A percentile compares a stretch with the other conserved stretches of the same genome.
phyloP scores from a whole-genome alignment of 2,329 filamentous ascomycete genomes.

The Bipolaris oryzae region DNA sequence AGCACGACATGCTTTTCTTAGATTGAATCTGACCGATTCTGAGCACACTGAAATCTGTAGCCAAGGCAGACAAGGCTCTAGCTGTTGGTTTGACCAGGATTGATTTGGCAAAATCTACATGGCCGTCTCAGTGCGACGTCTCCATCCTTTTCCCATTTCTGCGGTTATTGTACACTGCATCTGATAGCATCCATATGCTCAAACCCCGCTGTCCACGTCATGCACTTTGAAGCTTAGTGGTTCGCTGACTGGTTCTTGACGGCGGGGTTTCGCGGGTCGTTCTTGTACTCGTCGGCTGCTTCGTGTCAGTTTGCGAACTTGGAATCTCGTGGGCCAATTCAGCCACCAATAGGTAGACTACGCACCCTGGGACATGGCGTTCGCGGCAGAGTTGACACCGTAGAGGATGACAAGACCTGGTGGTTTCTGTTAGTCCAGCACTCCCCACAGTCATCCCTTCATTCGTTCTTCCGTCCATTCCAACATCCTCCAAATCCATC shows the following conservation, averaged over 20 bases:
- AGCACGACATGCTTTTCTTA: background rate
- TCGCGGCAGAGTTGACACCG: constrained; percentile 85
- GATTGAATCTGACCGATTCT: background rate
- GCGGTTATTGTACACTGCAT: constrained; percentile 48
- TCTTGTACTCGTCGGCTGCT: constrained; percentile 90
- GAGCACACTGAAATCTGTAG: background rate
- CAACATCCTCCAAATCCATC: constrained; percentile 15
- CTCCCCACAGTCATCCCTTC: background rate
- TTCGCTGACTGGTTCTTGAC: constrained; percentile 41
- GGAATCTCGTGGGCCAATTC: background rate
- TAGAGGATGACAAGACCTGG: constrained; percentile 85
- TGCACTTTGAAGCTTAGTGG: constrained; percentile 35
- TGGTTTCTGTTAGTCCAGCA: constrained; percentile 24
- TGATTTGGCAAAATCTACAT: constrained; percentile 42
- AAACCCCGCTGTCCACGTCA: constrained; percentile 20
- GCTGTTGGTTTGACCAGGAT: constrained; percentile 16
- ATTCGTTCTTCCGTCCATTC: background rate
- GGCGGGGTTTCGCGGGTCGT: constrained; percentile 86
- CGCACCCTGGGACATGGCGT: constrained; percentile 78
- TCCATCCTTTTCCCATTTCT: constrained; percentile 20
- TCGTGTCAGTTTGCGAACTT: constrained; percentile 26
- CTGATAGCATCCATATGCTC: constrained; percentile 26
- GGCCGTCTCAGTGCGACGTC: constrained; percentile 30
- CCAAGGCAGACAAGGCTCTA: background rate
- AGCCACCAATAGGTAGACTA: constrained; percentile 26